Conservation (phyloP, 2,329 filamentous ascomycete species). For the Ceratocystis smalleyi region DNA sequence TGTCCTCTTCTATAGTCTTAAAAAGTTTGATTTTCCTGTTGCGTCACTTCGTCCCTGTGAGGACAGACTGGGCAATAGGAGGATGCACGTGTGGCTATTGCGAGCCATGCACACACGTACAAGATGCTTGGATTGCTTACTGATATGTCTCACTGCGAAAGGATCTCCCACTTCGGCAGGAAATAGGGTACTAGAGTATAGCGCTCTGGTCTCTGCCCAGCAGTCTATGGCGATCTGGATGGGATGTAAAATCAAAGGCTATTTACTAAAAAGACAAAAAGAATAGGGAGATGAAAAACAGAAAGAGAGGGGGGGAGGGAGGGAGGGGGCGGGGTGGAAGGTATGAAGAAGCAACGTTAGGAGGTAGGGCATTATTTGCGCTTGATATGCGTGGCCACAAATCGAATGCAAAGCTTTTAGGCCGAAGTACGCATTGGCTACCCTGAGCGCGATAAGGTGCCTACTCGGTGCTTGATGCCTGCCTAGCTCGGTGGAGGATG, state of each 20-base stretch:
- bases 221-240: background rate
- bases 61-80: background rate
- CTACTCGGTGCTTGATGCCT: background rate
- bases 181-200: background rate
- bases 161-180: background rate
- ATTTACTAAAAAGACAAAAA: no score
- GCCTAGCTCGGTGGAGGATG: background rate
- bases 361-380: background rate
- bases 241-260: background rate
- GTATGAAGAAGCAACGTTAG: background rate
- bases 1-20: background rate
- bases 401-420: no score
- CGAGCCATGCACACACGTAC: no score
- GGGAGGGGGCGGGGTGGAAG: no score
- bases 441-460: background rate
- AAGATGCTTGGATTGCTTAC: no score
- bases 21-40: background rate
- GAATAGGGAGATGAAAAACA: background rate
- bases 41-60: background rate
- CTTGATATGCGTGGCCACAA: no score
- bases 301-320: no score
- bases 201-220: background rate
- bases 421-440: no score
- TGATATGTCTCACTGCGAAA: no score
- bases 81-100: no score